Conservation (phyloP, 345 rosid species). For the Crucihimalaya himalaica region DNA sequence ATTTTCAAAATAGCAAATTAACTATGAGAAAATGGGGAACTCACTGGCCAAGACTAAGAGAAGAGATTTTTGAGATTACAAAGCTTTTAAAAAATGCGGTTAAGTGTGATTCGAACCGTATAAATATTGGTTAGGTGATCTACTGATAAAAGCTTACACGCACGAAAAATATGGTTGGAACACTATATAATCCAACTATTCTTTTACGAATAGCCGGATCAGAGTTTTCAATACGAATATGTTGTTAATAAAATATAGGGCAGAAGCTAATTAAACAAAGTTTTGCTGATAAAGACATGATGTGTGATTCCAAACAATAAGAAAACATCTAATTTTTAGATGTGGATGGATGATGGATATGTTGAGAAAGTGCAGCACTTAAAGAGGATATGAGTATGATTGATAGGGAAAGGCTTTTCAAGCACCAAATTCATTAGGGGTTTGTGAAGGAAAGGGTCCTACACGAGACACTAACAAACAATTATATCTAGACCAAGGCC, state of each 20-base stretch:
- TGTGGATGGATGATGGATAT: conserved; percentile 33
- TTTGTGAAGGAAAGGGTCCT: conserved; percentile 38
- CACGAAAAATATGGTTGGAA: neutral
- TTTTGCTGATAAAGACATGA: conserved; percentile 18
- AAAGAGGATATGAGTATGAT: conserved; percentile 30
- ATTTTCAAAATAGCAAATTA: too few relatives aligned
- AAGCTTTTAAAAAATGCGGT: neutral
- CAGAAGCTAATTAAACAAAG: conserved; percentile 6
- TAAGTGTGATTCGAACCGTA: neutral
- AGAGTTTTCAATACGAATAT: neutral
- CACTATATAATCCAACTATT: neutral
- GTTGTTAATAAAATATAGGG: neutral
- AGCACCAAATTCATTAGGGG: conserved; percentile 33
- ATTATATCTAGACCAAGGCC: conserved; percentile 28
- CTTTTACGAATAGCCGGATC: neutral
- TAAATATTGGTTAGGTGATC: neutral
- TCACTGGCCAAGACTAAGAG: neutral
- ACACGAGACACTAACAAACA: conserved; percentile 36
- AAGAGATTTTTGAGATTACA: neutral
- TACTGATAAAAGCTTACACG: neutral
- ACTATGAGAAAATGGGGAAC: too few relatives aligned
- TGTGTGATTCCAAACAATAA: conserved; percentile 33
- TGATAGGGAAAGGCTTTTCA: conserved; percentile 32
- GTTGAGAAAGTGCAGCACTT: conserved; percentile 40
- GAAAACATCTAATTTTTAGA: conserved; percentile 16